phyloP scores from a whole-genome alignment of 1,284 basidiomycete species.

The Inonotus hispidus region DNA sequence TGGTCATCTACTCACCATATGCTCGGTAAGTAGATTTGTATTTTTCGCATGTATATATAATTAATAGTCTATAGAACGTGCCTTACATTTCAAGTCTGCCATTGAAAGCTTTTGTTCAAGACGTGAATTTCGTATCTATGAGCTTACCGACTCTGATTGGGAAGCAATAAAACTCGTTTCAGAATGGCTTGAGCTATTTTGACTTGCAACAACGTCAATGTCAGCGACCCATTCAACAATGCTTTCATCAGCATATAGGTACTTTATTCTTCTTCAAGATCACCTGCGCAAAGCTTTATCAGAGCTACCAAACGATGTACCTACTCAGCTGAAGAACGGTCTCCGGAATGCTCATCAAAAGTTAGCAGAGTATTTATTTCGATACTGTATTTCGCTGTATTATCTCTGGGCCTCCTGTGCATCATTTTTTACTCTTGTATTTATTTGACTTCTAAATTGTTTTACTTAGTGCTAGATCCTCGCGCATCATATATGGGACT shows the following conservation, averaged over 20 bases:
- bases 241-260: background rate
- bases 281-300: constrained; percentile 12
- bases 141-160: constrained; percentile 21
- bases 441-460: no score
- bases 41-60: no score
- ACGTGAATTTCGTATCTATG: no score
- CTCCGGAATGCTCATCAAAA: constrained; percentile 20
- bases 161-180: constrained; percentile 19
- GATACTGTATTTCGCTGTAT: no score
- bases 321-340: constrained; percentile 4
- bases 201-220: constrained; percentile 22
- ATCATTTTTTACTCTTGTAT: no score
- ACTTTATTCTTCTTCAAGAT: background rate
- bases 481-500: no score
- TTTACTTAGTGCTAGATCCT: no score
- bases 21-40: background rate
- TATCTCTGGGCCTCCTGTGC: no score
- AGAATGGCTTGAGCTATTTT: constrained; percentile 24
- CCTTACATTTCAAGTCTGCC: no score
- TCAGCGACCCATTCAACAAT: background rate
- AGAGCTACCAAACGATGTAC: constrained; percentile 14
- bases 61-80: no score
- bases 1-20: constrained; percentile 4
- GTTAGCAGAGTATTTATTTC: constrained; percentile 14
- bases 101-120: no score